phyloP scores from a whole-genome alignment of 106 monocot species.

The Dactylorhiza incarnata region DNA sequence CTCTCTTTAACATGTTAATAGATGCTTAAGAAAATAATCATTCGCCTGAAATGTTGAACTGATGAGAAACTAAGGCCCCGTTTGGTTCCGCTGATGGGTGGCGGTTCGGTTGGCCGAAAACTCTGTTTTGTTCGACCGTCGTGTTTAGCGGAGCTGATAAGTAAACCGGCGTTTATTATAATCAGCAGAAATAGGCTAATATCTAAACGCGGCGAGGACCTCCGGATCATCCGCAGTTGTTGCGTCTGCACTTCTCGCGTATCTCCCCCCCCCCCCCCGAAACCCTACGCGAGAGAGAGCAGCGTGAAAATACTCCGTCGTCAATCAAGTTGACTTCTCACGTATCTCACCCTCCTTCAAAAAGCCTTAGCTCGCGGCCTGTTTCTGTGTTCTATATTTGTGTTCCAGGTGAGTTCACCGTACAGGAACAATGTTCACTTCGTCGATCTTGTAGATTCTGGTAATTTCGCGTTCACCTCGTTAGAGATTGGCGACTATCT shows the following conservation, averaged over 20 bases:
- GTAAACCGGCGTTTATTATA: no score
- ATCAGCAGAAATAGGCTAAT: no score
- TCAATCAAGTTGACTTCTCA: conserved; percentile 35
- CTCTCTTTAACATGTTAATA: not conserved
- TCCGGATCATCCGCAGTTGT: no score
- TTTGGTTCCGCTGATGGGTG: no score
- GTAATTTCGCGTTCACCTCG: conserved; percentile 75
- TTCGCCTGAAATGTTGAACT: not conserved
- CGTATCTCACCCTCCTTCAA: conserved; percentile 38
- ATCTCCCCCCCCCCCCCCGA: no score
- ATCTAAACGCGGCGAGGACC: no score
- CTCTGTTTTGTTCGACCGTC: no score
- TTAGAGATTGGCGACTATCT: conserved; percentile 77
- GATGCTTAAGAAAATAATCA: not conserved
- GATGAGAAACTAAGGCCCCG: not conserved
- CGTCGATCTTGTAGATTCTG: conserved; percentile 61
- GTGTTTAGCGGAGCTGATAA: no score
- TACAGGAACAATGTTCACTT: conserved; percentile 70
- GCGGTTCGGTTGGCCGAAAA: no score
- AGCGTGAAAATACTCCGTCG: conserved; percentile 80
- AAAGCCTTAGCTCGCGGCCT: conserved; percentile 1
- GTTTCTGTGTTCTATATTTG: not conserved
- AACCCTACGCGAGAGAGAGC: no score
- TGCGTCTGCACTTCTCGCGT: no score
- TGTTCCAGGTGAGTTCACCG: conserved; percentile 72